These are phyloP conservation scores for Leishmania turanica DNA, from an alignment of 208 protist species.

Conservation along the genomic window DNA sequence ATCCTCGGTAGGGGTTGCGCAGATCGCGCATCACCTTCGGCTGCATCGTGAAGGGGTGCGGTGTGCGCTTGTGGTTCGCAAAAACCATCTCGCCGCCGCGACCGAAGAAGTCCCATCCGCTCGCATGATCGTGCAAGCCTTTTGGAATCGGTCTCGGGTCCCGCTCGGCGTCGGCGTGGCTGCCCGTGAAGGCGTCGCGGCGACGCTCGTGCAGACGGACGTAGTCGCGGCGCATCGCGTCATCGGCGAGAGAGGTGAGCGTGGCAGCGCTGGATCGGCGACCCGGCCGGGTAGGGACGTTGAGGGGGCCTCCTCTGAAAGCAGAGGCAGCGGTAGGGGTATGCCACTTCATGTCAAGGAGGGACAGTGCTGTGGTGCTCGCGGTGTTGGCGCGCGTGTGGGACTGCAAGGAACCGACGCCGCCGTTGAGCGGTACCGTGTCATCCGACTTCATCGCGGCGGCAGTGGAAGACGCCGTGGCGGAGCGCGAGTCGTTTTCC, in stretches of 20 bases:
- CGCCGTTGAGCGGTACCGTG: background rate
- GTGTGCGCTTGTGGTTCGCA: slow-evolving; percentile 54
- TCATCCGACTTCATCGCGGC: background rate
- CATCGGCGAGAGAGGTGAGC: slow-evolving; percentile 61
- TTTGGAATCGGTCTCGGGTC: slow-evolving; percentile 82
- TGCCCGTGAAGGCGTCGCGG: slow-evolving; percentile 29
- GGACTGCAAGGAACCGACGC: background rate
- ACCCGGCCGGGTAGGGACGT: slow-evolving; percentile 17
- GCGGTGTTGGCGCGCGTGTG: background rate
- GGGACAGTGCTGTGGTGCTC: background rate
- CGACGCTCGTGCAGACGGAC: slow-evolving; percentile 25
- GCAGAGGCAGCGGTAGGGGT: background rate
- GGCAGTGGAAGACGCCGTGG: background rate
- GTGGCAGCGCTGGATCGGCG: slow-evolving; percentile 28
- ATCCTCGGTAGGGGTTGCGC: slow-evolving; percentile 79
- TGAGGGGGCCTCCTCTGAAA: background rate
- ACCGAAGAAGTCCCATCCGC: slow-evolving; percentile 84
- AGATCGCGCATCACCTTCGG: slow-evolving; percentile 87
- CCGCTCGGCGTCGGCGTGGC: slow-evolving; percentile 42
- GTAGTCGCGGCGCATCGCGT: slow-evolving; percentile 46
- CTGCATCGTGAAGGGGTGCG: slow-evolving; percentile 73
- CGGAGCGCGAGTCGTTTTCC: background rate
- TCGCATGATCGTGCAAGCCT: slow-evolving; percentile 83
- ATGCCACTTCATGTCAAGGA: slow-evolving; percentile 22
- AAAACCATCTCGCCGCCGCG: slow-evolving; percentile 89